Conservation (phyloP, 2,329 filamentous ascomycete species). For the Diaporthe ampelina region DNA sequence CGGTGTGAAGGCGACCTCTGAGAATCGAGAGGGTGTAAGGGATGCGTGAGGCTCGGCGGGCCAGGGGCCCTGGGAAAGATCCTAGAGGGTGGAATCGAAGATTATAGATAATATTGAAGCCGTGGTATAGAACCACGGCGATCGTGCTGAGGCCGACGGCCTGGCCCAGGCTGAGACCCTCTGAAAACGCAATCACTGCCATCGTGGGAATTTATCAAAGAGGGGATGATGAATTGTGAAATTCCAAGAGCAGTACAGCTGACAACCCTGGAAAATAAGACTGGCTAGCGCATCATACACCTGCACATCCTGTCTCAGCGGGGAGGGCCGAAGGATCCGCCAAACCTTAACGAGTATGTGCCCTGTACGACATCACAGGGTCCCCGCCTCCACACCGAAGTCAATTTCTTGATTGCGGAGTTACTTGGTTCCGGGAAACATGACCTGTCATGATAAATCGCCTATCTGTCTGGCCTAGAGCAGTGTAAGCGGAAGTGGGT, state of each 20-base stretch:
- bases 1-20: constrained; percentile 6
- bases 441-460: not conserved
- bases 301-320: not conserved
- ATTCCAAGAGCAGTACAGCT: not conserved
- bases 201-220: not conserved
- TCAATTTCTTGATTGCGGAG: not conserved
- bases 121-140: not conserved
- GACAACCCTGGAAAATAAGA: not conserved
- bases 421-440: not conserved
- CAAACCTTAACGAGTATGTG: not conserved
- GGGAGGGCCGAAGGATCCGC: constrained; percentile 3
- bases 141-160: not conserved
- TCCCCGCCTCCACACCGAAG: not conserved
- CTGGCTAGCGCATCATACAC: not conserved
- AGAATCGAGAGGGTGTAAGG: constrained; percentile 21
- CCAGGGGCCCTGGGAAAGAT: not conserved
- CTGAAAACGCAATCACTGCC: not conserved
- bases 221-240: no score
- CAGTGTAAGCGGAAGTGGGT: no score
- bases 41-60: constrained; percentile 6
- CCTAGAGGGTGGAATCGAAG: not conserved
- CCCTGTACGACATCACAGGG: not conserved
- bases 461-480: no score
- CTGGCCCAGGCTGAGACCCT: not conserved
- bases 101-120: constrained; percentile 18